These are phyloP conservation scores for Cladophialophora immunda DNA, from an alignment of 2,329 filamentous ascomycete genomes.

Conservation along the genomic window DNA sequence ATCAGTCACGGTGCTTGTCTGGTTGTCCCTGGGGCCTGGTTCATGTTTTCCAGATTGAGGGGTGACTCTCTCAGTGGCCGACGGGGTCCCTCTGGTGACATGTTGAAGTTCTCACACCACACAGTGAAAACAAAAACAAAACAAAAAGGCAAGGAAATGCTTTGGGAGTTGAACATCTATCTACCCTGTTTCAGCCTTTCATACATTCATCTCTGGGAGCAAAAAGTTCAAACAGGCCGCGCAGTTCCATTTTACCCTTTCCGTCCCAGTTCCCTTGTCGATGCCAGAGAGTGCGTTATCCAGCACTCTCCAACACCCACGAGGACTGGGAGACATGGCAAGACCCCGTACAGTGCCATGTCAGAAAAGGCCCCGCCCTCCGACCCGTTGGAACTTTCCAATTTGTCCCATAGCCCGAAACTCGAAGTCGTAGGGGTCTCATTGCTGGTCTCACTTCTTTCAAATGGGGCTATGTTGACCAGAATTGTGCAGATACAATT, in stretches of 20 bases:
- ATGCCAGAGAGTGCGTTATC: background rate
- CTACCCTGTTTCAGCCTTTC: background rate
- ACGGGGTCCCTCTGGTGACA: background rate
- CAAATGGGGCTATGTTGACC: background rate
- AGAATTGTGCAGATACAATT: background rate
- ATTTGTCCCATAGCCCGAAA: background rate
- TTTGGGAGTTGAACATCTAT: background rate
- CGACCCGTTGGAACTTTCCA: constrained; percentile 1
- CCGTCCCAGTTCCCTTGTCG: background rate
- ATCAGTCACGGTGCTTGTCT: background rate
- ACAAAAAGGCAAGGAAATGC: background rate
- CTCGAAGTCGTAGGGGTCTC: background rate
- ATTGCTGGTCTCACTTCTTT: background rate
- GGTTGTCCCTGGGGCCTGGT: background rate
- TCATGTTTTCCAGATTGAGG: background rate
- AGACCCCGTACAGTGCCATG: constrained; percentile 5
- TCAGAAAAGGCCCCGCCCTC: constrained; percentile 13
- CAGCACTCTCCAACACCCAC: background rate
- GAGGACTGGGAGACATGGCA: background rate
- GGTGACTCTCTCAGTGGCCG: background rate
- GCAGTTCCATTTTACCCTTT: background rate
- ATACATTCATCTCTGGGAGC: background rate
- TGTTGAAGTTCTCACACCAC: background rate
- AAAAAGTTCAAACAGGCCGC: background rate
- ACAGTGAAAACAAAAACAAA: background rate